Evolutionary conservation across 768 basidiomycete genomes (phyloP).

Genomic region (Hypsizygus marmoreus): DNA sequence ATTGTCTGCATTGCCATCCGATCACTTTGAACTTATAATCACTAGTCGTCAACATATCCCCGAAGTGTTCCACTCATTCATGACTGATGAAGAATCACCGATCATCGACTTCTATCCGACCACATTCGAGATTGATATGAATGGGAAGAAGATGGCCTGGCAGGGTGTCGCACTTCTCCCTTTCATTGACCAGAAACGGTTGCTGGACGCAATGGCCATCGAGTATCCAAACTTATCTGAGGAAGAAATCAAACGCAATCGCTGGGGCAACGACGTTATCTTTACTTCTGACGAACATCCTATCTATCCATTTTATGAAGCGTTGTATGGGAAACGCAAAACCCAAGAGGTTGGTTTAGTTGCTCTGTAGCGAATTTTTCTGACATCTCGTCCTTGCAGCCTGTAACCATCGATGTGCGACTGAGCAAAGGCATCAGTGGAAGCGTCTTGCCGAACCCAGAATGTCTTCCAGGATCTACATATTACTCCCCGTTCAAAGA

Average conservation of each 20-base stretch:
- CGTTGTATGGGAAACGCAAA: slow-evolving; percentile 89
- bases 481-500: slow-evolving; percentile 73
- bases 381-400: slow-evolving; percentile 45
- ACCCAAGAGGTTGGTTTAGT: slow-evolving; percentile 63
- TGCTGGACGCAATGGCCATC: slow-evolving; percentile 81
- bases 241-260: slow-evolving; percentile 83
- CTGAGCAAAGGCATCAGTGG: slow-evolving; percentile 83
- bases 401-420: slow-evolving; percentile 66
- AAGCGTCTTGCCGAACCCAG: slow-evolving; percentile 77
- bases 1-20: slow-evolving; percentile 7
- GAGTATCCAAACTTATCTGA: slow-evolving; percentile 71
- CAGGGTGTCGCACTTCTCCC: slow-evolving; percentile 96
- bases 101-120: slow-evolving; percentile 96
- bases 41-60: slow-evolving; percentile 88
- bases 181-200: slow-evolving; percentile 86
- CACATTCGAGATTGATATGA: slow-evolving; percentile 97
- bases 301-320: slow-evolving; percentile 85
- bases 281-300: slow-evolving; percentile 84
- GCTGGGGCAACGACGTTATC: slow-evolving; percentile 80
- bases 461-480: slow-evolving; percentile 89
- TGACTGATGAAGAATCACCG: slow-evolving; percentile 84
- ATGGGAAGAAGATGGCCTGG: slow-evolving; percentile 99
- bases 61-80: slow-evolving; percentile 78
- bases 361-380: slow-evolving; percentile 1
- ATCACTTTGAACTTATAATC: slow-evolving; percentile 4